Conservation (phyloP, 2,329 filamentous ascomycete species). For the Scedosporium aurantiacum region DNA sequence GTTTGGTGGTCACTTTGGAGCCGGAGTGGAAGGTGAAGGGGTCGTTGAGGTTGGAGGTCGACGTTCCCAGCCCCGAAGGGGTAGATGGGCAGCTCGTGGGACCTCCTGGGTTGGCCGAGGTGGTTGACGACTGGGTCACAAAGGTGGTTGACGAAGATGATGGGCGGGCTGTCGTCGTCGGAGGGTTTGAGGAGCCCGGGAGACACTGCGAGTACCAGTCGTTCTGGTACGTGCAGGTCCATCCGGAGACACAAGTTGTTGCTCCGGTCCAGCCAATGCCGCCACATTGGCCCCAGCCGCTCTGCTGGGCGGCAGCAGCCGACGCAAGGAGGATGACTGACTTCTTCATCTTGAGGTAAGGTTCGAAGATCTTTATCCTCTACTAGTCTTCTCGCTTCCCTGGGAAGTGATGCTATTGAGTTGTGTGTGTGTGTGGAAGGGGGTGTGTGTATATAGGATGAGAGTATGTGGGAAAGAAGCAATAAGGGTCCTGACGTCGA, state of each 20-base stretch:
- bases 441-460: no score
- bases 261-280: constrained; percentile 7
- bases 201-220: constrained; percentile 11
- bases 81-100: background rate
- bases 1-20: constrained; percentile 23
- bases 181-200: background rate
- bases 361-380: background rate
- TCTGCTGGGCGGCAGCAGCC: background rate
- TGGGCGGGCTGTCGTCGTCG: background rate
- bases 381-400: background rate
- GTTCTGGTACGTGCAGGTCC: constrained; percentile 8
- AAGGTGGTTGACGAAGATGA: background rate
- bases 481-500: no score
- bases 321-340: background rate
- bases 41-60: constrained; percentile 13
- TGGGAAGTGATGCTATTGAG: background rate
- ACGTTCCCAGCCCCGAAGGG: background rate
- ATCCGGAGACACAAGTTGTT: constrained; percentile 6
- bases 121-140: background rate
- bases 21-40: constrained; percentile 29
- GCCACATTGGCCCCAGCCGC: constrained; percentile 8
- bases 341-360: background rate
- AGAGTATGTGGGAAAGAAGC: no score
- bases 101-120: background rate
- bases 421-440: no score